Evolutionary conservation across 192 early-diverging fungal species (phyloP).

Genomic region (Coemansia sp.): DNA sequence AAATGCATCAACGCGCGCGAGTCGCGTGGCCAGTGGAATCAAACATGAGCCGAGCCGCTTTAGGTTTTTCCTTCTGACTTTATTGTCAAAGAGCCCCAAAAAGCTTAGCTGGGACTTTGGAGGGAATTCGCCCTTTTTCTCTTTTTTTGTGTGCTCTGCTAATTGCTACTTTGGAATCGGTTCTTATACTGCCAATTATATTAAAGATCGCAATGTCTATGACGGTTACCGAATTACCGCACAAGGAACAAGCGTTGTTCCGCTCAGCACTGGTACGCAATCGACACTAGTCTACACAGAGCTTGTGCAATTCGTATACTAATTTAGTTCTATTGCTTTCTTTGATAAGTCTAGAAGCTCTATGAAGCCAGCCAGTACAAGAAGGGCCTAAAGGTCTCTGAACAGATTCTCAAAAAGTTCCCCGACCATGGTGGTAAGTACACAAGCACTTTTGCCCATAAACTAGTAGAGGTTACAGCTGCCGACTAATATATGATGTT

Average conservation of each 20-base stretch:
- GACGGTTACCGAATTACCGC: slow-evolving; percentile 45
- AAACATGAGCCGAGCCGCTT: slow-evolving; percentile 11
- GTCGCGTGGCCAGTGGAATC: background rate
- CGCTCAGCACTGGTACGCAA: slow-evolving; percentile 48
- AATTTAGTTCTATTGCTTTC: background rate
- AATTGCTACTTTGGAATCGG: background rate
- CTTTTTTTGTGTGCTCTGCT: slow-evolving; percentile 3
- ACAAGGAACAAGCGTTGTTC: slow-evolving; percentile 54
- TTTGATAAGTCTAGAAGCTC: slow-evolving; percentile 65
- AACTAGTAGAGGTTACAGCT: no score
- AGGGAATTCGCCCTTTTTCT: background rate
- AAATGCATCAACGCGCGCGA: slow-evolving; percentile 3
- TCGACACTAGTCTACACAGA: background rate
- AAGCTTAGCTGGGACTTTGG: background rate
- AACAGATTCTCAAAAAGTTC: slow-evolving; percentile 91
- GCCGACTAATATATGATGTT: no score
- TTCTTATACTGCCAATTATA: background rate
- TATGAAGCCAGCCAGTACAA: slow-evolving; percentile 96
- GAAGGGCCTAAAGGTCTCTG: slow-evolving; percentile 85
- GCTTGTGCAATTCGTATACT: slow-evolving; percentile 4
- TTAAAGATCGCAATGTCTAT: slow-evolving; percentile 28
- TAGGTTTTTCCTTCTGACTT: no score
- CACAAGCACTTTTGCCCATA: background rate
- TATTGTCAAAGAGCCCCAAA: background rate
- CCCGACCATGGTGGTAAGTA: slow-evolving; percentile 78